These are phyloP conservation scores for Phytophthora idaei DNA, from an alignment of 352 stramenopile genomes.

Conservation along the genomic window DNA sequence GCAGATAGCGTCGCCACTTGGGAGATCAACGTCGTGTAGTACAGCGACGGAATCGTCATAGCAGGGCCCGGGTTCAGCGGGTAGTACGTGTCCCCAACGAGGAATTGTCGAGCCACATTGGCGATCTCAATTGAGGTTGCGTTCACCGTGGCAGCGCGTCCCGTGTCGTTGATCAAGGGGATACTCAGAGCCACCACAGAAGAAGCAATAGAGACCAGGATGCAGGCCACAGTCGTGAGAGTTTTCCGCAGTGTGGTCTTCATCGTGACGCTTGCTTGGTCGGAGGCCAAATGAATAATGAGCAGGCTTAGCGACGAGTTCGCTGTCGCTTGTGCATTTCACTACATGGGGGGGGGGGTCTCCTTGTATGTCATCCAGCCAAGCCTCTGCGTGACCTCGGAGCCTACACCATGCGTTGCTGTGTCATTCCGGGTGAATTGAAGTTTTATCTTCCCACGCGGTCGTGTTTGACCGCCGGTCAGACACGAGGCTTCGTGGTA, in stretches of 20 bases:
- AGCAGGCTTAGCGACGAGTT: constrained; percentile 1
- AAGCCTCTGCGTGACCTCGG: too few relatives aligned
- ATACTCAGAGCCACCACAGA: constrained; percentile 20
- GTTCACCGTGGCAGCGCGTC: constrained; percentile 3
- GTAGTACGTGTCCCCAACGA: constrained; percentile 30
- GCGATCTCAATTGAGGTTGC: constrained; percentile 20
- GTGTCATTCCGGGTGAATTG: not conserved
- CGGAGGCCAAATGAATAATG: constrained; percentile 14
- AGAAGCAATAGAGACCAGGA: constrained; percentile 7
- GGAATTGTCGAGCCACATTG: constrained; percentile 30
- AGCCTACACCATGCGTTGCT: not conserved
- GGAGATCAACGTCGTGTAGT: constrained; percentile 29
- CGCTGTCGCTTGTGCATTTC: not conserved
- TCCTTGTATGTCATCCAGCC: too few relatives aligned
- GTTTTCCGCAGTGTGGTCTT: not conserved
- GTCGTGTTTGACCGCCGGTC: not conserved
- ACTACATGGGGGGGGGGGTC: too few relatives aligned
- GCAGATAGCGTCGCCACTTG: constrained; percentile 20
- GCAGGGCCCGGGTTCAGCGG: constrained; percentile 26
- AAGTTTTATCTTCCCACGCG: too few relatives aligned
- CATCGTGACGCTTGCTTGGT: constrained; percentile 7
- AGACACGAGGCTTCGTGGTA: not conserved
- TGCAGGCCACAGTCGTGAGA: constrained; percentile 3
- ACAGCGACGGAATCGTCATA: constrained; percentile 28
- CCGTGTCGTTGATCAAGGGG: constrained; percentile 13